A percentile compares a stretch with the other conserved stretches of the same genome.
Conservation (phyloP, 2,329 filamentous ascomycete genomes). For the Clonostachys sp. region DNA sequence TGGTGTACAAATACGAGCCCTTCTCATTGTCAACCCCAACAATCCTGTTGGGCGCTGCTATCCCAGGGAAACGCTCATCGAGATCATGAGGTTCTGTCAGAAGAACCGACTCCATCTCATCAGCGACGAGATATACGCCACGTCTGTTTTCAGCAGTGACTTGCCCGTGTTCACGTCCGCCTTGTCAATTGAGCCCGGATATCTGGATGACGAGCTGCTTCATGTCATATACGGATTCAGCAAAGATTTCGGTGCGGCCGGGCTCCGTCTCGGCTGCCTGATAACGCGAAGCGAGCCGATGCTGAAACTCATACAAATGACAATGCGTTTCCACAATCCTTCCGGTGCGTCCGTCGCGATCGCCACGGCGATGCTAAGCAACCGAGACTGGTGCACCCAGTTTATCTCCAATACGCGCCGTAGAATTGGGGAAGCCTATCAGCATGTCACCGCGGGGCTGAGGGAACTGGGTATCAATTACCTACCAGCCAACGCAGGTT, state of each 20-base stretch:
- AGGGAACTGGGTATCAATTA: constrained; percentile 35
- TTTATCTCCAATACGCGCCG: constrained; percentile 35
- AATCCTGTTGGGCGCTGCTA: constrained; percentile 48
- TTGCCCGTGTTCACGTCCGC: constrained; percentile 38
- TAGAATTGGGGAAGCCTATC: constrained; percentile 32
- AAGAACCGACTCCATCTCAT: constrained; percentile 46
- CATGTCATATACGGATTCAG: constrained; percentile 43
- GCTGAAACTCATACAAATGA: constrained; percentile 24
- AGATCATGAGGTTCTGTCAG: constrained; percentile 43
- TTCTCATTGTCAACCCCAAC: constrained; percentile 48
- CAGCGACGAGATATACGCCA: constrained; percentile 54
- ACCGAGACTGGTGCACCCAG: constrained; percentile 33
- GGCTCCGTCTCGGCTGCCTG: constrained; percentile 43
- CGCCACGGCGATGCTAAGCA: constrained; percentile 37
- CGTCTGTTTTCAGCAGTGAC: constrained; percentile 37
- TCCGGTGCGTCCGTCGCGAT: constrained; percentile 37
- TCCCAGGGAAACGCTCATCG: constrained; percentile 30
- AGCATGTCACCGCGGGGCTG: constrained; percentile 28
- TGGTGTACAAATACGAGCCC: constrained; percentile 32
- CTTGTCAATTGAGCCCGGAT: constrained; percentile 34
- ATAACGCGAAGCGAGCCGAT: constrained; percentile 28
- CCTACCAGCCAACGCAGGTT: constrained; percentile 47
- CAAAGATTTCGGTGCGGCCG: constrained; percentile 49
- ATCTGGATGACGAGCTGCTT: constrained; percentile 41
- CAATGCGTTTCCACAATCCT: constrained; percentile 40